phyloP scores from a whole-genome alignment of 2,329 filamentous ascomycete genomes.

The Curvularia verruculosa region DNA sequence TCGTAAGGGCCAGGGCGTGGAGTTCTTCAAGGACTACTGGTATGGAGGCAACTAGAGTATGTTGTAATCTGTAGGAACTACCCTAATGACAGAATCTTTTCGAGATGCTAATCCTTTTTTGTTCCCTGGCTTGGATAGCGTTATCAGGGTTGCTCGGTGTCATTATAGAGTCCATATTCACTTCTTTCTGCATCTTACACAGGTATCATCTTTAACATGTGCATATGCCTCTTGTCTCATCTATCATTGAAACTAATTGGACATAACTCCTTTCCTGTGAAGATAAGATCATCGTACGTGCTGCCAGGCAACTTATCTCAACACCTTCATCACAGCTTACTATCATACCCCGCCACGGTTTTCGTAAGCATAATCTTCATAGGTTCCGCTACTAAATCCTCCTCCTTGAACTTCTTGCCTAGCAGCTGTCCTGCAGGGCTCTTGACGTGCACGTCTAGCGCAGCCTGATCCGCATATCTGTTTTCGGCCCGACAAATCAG shows the following conservation, averaged over 20 bases:
- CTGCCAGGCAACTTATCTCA: background rate
- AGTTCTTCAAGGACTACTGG: slow-evolving; percentile 30
- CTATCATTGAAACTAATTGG: too few species aligned
- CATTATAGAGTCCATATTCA: background rate
- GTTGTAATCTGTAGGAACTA: background rate
- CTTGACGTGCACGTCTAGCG: slow-evolving; percentile 34
- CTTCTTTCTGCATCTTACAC: background rate
- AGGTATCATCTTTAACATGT: background rate
- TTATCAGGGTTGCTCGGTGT: background rate
- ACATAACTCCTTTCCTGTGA: too few species aligned
- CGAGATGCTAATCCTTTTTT: background rate
- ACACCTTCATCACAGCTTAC: slow-evolving; percentile 4
- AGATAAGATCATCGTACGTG: too few species aligned
- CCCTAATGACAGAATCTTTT: too few species aligned
- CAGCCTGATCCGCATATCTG: slow-evolving; percentile 35
- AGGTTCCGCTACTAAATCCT: slow-evolving; percentile 39
- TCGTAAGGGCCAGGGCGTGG: slow-evolving; percentile 26
- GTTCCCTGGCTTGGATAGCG: background rate
- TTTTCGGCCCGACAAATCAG: background rate
- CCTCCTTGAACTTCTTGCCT: slow-evolving; percentile 31
- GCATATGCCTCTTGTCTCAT: background rate
- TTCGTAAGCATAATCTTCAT: slow-evolving; percentile 39
- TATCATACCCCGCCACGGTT: slow-evolving; percentile 35
- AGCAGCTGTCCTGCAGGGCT: slow-evolving; percentile 33
- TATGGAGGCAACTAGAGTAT: slow-evolving; percentile 24